Conservation (phyloP, 2,329 filamentous ascomycete genomes). For the Lojkania enalia region DNA sequence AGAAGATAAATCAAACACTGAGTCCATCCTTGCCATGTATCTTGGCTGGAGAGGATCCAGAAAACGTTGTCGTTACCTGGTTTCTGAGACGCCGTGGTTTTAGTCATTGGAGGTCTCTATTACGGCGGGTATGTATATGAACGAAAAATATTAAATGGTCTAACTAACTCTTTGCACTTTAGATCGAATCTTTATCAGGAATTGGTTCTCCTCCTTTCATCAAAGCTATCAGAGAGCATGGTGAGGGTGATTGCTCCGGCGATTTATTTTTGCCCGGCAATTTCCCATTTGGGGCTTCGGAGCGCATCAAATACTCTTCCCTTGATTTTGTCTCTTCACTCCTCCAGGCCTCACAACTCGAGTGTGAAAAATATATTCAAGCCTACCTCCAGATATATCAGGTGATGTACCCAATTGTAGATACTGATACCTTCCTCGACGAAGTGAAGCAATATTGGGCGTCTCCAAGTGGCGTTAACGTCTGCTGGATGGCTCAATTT, state of each 20-base stretch:
- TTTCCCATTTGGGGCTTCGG: conserved; percentile 22
- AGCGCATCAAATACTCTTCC: conserved; percentile 19
- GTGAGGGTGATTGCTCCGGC: conserved; percentile 15
- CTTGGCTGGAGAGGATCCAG: conserved; percentile 17
- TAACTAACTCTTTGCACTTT: conserved; percentile 1
- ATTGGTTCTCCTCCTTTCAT: conserved; percentile 12
- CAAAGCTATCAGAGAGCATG: conserved; percentile 18
- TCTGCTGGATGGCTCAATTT: conserved; percentile 22
- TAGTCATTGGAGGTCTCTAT: conserved; percentile 19
- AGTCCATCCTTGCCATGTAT: conserved; percentile 8
- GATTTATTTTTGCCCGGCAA: conserved; percentile 26
- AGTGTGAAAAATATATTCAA: conserved; percentile 10
- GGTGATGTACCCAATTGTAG: conserved; percentile 15
- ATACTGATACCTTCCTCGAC: conserved; percentile 9
- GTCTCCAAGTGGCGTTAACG: conserved; percentile 7
- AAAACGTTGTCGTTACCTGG: conserved; percentile 23
- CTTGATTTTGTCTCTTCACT: conserved; percentile 12
- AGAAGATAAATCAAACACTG: conserved; percentile 2
- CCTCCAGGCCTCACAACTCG: conserved; percentile 8
- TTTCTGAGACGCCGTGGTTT: conserved; percentile 22
- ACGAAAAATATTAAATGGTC: neutral
- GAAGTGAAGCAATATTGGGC: conserved; percentile 16
- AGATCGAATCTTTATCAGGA: conserved; percentile 20
- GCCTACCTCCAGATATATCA: conserved; percentile 20
- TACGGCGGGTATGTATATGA: conserved; percentile 14